Conservation (phyloP, 192 early-diverging fungal species). For the Chytriomyces sp. region DNA sequence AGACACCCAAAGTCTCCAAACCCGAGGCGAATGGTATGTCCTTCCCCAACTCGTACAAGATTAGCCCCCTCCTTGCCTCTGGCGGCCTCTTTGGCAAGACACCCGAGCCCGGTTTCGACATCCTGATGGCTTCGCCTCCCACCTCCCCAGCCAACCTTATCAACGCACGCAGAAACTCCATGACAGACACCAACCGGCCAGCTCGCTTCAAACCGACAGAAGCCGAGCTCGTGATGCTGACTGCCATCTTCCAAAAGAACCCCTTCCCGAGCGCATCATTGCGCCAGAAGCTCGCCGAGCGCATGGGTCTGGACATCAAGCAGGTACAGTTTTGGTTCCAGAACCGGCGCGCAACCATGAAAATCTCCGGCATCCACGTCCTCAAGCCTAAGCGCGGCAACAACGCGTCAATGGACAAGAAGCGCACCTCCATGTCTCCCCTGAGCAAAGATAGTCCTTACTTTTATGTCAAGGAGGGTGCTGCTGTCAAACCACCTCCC, state of each 20-base stretch:
- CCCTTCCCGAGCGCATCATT: conserved; percentile 15
- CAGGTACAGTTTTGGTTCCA: conserved; percentile 8
- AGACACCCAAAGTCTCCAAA: neutral
- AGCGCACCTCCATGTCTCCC: neutral
- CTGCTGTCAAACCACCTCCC: neutral
- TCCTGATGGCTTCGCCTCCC: neutral
- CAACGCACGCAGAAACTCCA: neutral
- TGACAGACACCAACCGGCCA: neutral
- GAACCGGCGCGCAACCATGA: neutral
- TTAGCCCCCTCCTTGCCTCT: neutral
- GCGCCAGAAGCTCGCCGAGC: conserved; percentile 14
- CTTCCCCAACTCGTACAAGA: no score
- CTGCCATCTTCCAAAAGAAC: conserved; percentile 7
- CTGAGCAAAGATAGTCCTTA: neutral
- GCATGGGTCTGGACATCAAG: conserved; percentile 10
- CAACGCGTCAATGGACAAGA: neutral
- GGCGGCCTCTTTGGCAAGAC: neutral
- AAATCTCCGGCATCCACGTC: neutral
- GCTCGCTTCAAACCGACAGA: conserved; percentile 24
- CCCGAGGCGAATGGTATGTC: no score
- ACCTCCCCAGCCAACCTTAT: neutral
- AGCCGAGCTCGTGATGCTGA: conserved; percentile 9
- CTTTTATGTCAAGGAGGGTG: conserved; percentile 4
- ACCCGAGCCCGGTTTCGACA: conserved; percentile 5
- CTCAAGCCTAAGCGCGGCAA: neutral